Evolutionary conservation across 78 protist genomes (phyloP).

Genomic region (Creolimax fragrantissima): DNA sequence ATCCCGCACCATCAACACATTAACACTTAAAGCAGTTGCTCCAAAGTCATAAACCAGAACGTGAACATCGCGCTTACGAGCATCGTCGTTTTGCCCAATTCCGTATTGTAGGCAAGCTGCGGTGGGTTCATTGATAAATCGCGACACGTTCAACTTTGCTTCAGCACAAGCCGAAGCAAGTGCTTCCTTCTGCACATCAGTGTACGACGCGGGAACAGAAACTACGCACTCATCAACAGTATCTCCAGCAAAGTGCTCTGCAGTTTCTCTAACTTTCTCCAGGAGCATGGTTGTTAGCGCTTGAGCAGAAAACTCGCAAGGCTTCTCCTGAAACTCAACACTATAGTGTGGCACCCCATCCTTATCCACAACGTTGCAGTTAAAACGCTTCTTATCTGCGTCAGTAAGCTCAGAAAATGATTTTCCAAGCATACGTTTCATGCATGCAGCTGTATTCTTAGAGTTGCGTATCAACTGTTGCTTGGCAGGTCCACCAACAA

Average conservation of each 20-base stretch:
- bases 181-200: slow-evolving; percentile 59
- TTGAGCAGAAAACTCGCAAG: slow-evolving; percentile 63
- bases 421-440: slow-evolving; percentile 84
- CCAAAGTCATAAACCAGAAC: slow-evolving; percentile 93
- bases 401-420: slow-evolving; percentile 41
- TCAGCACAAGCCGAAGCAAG: slow-evolving; percentile 90
- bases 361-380: slow-evolving; percentile 70
- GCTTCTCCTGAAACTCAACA: slow-evolving; percentile 62
- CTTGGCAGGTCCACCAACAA: slow-evolving; percentile 65
- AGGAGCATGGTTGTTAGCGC: slow-evolving; percentile 82
- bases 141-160: slow-evolving; percentile 72
- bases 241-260: slow-evolving; percentile 76
- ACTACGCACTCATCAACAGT: slow-evolving; percentile 69
- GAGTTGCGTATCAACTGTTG: slow-evolving; percentile 89
- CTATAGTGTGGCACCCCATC: slow-evolving; percentile 48
- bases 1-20: slow-evolving; percentile 77
- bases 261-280: slow-evolving; percentile 78
- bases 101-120: slow-evolving; percentile 97
- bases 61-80: slow-evolving; percentile 45
- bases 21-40: slow-evolving; percentile 91
- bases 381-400: slow-evolving; percentile 73
- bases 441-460: slow-evolving; percentile 81
- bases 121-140: slow-evolving; percentile 95
- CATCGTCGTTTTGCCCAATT: slow-evolving; percentile 62
- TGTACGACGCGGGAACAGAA: slow-evolving; percentile 79